Evolutionary conservation across 148 eudicot genomes (phyloP).

Genomic region (Talinum fruticosum): DNA sequence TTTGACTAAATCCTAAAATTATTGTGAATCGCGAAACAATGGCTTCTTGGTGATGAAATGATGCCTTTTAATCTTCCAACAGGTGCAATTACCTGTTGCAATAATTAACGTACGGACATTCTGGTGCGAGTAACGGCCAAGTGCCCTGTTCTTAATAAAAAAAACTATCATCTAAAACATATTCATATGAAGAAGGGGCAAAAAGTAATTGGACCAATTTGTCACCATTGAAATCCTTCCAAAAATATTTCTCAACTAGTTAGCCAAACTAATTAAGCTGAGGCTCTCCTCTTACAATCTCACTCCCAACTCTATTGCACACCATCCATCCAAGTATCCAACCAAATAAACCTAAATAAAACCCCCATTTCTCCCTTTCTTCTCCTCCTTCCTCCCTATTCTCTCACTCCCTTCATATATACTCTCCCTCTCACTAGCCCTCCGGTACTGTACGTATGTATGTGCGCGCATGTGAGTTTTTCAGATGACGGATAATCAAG

Average conservation of each 20-base stretch:
- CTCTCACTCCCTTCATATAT: neutral
- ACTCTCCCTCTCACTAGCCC: neutral
- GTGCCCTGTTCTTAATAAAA: too few species aligned
- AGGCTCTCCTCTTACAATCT: constrained; percentile 13
- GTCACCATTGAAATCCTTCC: neutral
- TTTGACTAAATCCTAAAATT: too few species aligned
- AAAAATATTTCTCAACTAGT: neutral
- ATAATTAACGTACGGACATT: neutral
- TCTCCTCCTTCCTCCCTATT: neutral
- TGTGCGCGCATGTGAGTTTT: neutral
- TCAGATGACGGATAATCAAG: constrained; percentile 23
- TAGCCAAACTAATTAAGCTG: constrained; percentile 3
- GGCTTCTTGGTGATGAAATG: neutral
- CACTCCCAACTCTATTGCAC: neutral
- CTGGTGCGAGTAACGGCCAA: neutral
- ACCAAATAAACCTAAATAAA: neutral
- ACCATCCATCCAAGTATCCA: neutral
- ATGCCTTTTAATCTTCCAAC: neutral
- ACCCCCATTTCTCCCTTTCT: too few species aligned
- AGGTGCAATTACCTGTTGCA: neutral
- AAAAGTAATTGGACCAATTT: constrained; percentile 17
- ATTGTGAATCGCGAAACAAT: too few species aligned
- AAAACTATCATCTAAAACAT: neutral
- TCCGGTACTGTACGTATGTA: neutral
- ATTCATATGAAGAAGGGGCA: constrained; percentile 11